Evolutionary conservation across 345 rosid species (phyloP).

Genomic region (Cardamine occulta): DNA sequence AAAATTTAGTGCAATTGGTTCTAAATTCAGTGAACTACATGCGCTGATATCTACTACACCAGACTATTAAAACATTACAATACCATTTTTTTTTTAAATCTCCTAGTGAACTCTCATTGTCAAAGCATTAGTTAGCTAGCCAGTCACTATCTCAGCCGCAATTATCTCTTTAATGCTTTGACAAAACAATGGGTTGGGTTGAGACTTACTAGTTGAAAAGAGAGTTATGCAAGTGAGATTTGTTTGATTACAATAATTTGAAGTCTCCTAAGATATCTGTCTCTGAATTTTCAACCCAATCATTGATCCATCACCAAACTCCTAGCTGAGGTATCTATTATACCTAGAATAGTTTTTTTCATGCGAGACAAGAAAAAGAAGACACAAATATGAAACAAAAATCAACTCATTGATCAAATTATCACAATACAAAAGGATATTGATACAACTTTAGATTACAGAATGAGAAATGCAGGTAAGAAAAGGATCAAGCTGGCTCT

Average conservation of each 20-base stretch:
- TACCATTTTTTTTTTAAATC: neutral
- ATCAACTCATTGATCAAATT: slow-evolving; percentile 38
- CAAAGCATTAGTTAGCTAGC: slow-evolving; percentile 21
- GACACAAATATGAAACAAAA: slow-evolving; percentile 4
- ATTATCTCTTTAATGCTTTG: neutral
- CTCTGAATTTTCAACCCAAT: slow-evolving; percentile 6
- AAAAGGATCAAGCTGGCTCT: slow-evolving; percentile 3
- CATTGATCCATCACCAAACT: slow-evolving; percentile 10
- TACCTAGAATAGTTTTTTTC: neutral
- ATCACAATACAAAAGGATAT: slow-evolving; percentile 25
- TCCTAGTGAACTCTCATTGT: slow-evolving; percentile 15
- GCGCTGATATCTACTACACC: no score
- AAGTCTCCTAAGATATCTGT: slow-evolving; percentile 2
- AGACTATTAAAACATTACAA: no score
- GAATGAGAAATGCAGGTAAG: slow-evolving; percentile 19
- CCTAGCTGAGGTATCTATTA: neutral
- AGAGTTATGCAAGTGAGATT: neutral
- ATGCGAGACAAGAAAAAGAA: slow-evolving; percentile 27
- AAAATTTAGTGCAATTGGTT: no score
- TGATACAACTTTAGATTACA: slow-evolving; percentile 33
- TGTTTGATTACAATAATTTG: slow-evolving; percentile 9
- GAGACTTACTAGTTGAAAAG: neutral
- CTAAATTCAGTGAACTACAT: no score
- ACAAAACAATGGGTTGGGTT: neutral
- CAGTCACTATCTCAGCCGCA: slow-evolving; percentile 33